These are phyloP conservation scores for Ogataea sp. DNA, from an alignment of 805 yeast genomes.

Conservation along the genomic window DNA sequence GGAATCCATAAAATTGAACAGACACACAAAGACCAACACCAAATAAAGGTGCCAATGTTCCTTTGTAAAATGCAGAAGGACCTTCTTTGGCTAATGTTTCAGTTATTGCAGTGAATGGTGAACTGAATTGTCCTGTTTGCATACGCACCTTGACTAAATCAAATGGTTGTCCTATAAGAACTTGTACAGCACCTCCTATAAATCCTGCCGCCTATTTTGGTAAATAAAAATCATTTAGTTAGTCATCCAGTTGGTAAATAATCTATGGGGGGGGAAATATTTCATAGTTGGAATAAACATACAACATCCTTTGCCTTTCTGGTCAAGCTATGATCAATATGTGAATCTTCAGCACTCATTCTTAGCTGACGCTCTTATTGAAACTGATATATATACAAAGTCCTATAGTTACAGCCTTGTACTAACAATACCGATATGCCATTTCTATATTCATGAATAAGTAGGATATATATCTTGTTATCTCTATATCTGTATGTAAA, in stretches of 20 bases:
- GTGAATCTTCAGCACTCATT: conserved; percentile 1
- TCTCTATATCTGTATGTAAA: background rate
- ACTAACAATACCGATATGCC: background rate
- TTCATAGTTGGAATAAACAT: conserved; percentile 5
- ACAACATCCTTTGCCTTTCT: conserved; percentile 45
- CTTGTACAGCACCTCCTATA: conserved; percentile 49
- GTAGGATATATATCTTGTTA: background rate
- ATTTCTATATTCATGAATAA: background rate
- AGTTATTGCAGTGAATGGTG: conserved; percentile 43
- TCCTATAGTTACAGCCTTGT: background rate
- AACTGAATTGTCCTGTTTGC: conserved; percentile 57
- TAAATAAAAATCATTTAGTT: too few species aligned
- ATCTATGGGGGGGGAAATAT: background rate
- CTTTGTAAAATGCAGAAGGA: conserved; percentile 53
- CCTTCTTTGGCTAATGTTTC: conserved; percentile 55
- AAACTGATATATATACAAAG: background rate
- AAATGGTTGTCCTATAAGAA: conserved; percentile 56
- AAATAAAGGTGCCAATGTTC: conserved; percentile 60
- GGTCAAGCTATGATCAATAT: conserved; percentile 26
- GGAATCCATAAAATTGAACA: conserved; percentile 63
- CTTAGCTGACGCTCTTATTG: background rate
- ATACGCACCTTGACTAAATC: conserved; percentile 63
- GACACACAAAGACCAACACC: conserved; percentile 69
- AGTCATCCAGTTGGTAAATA: background rate
- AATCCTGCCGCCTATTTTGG: conserved; percentile 44